Base-by-base conservation (phyloP, 257 asterid species). In the Nemophila menziesii region DNA sequence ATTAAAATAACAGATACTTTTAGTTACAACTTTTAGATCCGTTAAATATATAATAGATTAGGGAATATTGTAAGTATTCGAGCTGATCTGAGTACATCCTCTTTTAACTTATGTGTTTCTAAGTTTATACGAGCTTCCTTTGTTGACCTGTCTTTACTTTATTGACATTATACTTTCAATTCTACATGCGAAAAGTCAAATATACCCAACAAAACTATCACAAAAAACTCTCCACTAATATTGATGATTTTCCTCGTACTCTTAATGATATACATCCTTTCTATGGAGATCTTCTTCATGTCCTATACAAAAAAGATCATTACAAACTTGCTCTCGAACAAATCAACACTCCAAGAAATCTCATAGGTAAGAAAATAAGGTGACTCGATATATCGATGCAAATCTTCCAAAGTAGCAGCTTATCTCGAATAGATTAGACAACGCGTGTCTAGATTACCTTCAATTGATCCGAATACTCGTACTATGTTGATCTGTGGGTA, bases 261-360 rank as follows among this genome's bases (percentile, higher is more conserved):
- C 85, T 90, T 16, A 92, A 77, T 47, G 93, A 61, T 44, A 85
- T 90, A 62, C 96, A 90, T 64, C 99, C 99, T 69, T 90, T 90
- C 66, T 85, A 90, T 20, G 97, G 92, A 0, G 97, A 90, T 55
- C 77, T 85, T 49, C 77, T 90, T 38, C 96, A 90, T 55, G 98
- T 89, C 52, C 92, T 90, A 11, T 90, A 85, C 57, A 90, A 85
- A 73, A 87, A 87, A 52, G 98, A 90, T 41, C 98, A 90, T 52
- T 85, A 79, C 74, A 90, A 90, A 75, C 98, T 90, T 63, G 96
- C 99, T 24, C 81, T 90, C 20, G 96, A 96, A 21, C 96, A 90
- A 41, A 85, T 85, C 54, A 90, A 85, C 46, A 85, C 93, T 9
- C 93, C 93, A 0, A 74, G 94, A 67, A 90, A 85, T 55, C 50